Percentiles rank a stretch among this genome's conserved stretches.
Conservation (phyloP, 345 rosid genomes). For the Sonneratia caseolaris region DNA sequence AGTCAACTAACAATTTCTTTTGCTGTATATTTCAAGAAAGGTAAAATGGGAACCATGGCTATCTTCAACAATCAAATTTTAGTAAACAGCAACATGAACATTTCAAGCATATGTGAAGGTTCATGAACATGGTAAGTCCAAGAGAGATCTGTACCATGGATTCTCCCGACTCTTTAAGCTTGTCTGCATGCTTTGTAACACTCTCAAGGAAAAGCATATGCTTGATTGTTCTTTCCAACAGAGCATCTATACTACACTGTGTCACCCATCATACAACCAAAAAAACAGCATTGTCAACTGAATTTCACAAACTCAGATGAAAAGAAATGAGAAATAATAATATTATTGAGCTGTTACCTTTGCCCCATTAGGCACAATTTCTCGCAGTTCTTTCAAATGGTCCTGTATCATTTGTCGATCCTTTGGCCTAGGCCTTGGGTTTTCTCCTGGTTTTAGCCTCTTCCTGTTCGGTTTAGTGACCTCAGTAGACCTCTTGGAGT, state of each 20-base stretch:
- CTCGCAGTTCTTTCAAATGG: conserved; percentile 93
- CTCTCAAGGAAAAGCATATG: conserved; percentile 99
- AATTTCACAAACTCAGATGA: conserved; percentile 1
- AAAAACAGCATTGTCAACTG: conserved; percentile 8
- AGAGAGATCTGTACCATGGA: conserved; percentile 43
- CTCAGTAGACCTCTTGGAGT: conserved; percentile 61
- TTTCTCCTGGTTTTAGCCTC: conserved; percentile 91
- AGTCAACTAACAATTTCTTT: background rate
- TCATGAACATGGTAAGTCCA: background rate
- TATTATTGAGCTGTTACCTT: conserved; percentile 45
- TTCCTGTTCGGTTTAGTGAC: conserved; percentile 58
- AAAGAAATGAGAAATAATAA: background rate
- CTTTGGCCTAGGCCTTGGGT: conserved; percentile 91
- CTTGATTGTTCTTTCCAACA: conserved; percentile 84
- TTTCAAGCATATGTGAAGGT: background rate
- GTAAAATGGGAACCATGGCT: background rate
- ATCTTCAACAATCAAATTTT: background rate
- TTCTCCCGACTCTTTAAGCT: conserved; percentile 71
- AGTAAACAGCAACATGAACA: background rate
- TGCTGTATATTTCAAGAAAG: background rate
- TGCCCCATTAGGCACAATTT: conserved; percentile 89
- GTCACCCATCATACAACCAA: conserved; percentile 8
- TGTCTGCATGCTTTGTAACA: conserved; percentile 89
- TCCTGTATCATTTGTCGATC: conserved; percentile 99
- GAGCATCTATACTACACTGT: conserved; percentile 99